Conservation (phyloP, 495 filamentous ascomycete species). For the Neurospora terricola region DNA sequence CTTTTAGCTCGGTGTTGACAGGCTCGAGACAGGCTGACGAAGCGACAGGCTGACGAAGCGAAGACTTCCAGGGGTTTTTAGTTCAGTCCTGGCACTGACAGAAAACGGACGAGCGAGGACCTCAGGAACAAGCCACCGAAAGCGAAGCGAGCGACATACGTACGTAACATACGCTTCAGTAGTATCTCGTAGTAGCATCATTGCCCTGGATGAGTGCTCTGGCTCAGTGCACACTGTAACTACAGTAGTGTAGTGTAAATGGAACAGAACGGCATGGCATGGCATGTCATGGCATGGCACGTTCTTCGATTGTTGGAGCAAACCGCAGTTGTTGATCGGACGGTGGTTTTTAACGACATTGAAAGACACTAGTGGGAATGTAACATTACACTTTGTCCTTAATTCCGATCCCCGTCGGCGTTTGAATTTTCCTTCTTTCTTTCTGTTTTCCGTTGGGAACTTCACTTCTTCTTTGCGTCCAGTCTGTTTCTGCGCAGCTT, state of each 20-base stretch:
- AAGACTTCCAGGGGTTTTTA: not conserved
- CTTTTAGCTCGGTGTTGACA: not conserved
- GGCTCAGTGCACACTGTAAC: not conserved
- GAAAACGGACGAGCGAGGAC: not conserved
- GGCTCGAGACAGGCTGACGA: not conserved
- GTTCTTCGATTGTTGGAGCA: not conserved
- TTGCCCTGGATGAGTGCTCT: not conserved
- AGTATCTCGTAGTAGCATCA: not conserved
- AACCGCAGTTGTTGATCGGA: not conserved
- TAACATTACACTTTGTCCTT: not conserved
- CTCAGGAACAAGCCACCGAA: not conserved
- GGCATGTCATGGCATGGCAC: not conserved
- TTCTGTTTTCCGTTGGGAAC: not conserved
- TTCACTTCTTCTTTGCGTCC: not conserved
- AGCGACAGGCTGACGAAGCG: not conserved
- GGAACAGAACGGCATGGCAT: not conserved
- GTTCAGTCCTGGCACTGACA: not conserved
- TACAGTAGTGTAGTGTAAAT: not conserved
- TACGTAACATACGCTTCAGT: not conserved
- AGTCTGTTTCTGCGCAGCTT: not conserved
- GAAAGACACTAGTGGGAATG: not conserved
- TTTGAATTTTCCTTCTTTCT: too few species aligned
- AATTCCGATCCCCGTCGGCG: not conserved
- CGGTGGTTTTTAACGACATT: not conserved
- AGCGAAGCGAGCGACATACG: not conserved